Evolutionary conservation across 2,329 filamentous ascomycete species (phyloP).

Genomic region (Talaromyces albobiverticillius): DNA sequence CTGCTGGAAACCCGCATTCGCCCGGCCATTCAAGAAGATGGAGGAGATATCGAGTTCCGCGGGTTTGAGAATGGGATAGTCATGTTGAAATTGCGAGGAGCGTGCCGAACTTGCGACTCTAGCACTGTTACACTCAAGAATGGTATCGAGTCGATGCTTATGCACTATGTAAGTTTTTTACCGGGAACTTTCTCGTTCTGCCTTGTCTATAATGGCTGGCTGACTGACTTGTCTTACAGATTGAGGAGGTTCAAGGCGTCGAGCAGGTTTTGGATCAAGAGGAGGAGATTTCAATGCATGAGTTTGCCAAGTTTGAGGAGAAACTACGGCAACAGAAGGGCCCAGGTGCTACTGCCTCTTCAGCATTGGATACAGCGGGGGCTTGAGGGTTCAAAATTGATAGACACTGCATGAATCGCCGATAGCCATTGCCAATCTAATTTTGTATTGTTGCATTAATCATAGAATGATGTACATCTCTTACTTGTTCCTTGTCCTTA

Average conservation of each 20-base stretch:
- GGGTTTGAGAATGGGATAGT: constrained; percentile 86
- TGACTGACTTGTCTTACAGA: constrained; percentile 51
- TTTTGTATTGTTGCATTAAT: background rate
- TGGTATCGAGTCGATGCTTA: constrained; percentile 97
- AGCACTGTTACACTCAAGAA: constrained; percentile 97
- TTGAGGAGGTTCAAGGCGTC: constrained; percentile 92
- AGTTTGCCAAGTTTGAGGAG: constrained; percentile 95
- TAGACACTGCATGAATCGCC: background rate
- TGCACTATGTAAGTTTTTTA: constrained; percentile 74
- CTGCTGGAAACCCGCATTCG: constrained; percentile 90
- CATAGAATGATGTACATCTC: background rate
- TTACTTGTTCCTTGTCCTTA: no score
- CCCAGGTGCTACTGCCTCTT: constrained; percentile 47
- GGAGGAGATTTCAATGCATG: constrained; percentile 79
- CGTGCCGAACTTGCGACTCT: constrained; percentile 92
- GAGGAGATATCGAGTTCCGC: constrained; percentile 92
- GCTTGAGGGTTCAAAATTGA: constrained; percentile 16
- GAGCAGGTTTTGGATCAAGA: constrained; percentile 87
- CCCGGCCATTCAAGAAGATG: constrained; percentile 95
- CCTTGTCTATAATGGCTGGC: background rate
- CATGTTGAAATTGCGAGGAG: constrained; percentile 81
- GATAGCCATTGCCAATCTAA: background rate
- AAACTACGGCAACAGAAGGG: constrained; percentile 64
- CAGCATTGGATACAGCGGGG: constrained; percentile 52
- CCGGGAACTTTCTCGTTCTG: constrained; percentile 4